A percentile compares a stretch with the other conserved stretches of the same genome.
phyloP scores from a whole-genome alignment of 2,329 filamentous ascomycete species.

The Exophiala calicioides region DNA sequence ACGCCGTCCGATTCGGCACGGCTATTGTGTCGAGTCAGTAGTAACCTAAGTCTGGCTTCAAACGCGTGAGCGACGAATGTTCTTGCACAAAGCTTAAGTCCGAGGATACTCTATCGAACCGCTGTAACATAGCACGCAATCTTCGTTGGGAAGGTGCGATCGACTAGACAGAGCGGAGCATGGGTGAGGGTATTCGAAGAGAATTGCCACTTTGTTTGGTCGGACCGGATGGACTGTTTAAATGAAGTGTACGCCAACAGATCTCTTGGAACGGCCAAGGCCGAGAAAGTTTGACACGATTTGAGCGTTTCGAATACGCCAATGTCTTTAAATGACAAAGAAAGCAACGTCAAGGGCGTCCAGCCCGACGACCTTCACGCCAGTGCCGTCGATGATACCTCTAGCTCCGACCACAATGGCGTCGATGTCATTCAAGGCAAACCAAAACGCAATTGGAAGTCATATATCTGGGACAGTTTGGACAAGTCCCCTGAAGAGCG shows the following conservation, averaged over 20 bases:
- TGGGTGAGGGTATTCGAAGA: no score
- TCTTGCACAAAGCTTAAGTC: no score
- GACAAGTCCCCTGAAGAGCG: slow-evolving; percentile 54
- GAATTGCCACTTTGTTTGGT: no score
- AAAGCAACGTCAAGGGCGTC: slow-evolving; percentile 12
- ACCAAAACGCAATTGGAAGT: slow-evolving; percentile 47
- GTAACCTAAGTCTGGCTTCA: no score
- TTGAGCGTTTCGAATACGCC: no score
- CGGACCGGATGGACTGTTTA: no score
- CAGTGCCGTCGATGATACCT: not conserved
- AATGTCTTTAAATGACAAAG: slow-evolving; percentile 16
- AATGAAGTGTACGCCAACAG: no score
- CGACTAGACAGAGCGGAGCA: no score
- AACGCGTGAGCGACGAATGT: no score
- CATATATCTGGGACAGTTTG: slow-evolving; percentile 56
- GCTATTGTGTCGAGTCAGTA: no score
- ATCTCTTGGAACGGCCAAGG: no score
- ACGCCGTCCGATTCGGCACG: not conserved
- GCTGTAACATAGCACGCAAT: slow-evolving; percentile 20
- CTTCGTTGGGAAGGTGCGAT: slow-evolving; percentile 14
- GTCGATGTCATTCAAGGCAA: slow-evolving; percentile 29
- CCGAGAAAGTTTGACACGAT: no score
- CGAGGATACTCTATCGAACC: not conserved
- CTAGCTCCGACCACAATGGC: slow-evolving; percentile 5
- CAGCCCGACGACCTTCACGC: slow-evolving; percentile 1